phyloP scores from a whole-genome alignment of 2,329 filamentous ascomycete genomes.

The Colletotrichum sp. region DNA sequence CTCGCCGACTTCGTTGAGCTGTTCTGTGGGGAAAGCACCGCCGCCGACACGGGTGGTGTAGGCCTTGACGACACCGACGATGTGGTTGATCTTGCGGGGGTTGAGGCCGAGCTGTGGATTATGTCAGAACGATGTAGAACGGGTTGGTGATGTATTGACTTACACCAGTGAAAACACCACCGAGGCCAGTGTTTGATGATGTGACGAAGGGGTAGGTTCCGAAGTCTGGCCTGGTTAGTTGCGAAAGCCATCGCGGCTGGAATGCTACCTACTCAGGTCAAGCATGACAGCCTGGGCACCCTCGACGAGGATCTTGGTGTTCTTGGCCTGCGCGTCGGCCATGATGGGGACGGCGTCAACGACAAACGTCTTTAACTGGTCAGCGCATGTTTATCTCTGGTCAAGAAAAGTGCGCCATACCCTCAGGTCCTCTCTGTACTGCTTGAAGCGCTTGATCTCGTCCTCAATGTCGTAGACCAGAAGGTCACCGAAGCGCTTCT shows the following conservation, averaged over 20 bases:
- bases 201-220: constrained; percentile 56
- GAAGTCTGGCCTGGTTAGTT: constrained; percentile 37
- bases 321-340: constrained; percentile 61
- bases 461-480: constrained; percentile 71
- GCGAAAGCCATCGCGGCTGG: too few relatives aligned
- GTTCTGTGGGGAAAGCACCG: constrained; percentile 73
- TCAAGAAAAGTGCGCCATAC: not conserved
- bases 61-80: constrained; percentile 72
- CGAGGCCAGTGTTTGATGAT: constrained; percentile 22
- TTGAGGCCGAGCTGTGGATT: constrained; percentile 53
- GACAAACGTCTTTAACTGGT: constrained; percentile 45
- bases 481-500: constrained; percentile 72
- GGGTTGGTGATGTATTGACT: not conserved
- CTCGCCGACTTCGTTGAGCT: constrained; percentile 44
- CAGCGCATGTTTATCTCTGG: not conserved
- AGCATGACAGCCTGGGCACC: constrained; percentile 67
- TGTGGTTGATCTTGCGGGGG: constrained; percentile 62
- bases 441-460: constrained; percentile 53
- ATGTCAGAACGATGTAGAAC: not conserved
- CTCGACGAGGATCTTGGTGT: constrained; percentile 69
- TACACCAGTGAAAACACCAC: constrained; percentile 20
- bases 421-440: constrained; percentile 19
- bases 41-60: constrained; percentile 68
- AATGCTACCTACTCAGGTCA: constrained; percentile 46
- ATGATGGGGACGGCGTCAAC: constrained; percentile 73